These are phyloP conservation scores for Globisporangium parvum DNA, from an alignment of 352 stramenopile genomes.

Conservation along the genomic window DNA sequence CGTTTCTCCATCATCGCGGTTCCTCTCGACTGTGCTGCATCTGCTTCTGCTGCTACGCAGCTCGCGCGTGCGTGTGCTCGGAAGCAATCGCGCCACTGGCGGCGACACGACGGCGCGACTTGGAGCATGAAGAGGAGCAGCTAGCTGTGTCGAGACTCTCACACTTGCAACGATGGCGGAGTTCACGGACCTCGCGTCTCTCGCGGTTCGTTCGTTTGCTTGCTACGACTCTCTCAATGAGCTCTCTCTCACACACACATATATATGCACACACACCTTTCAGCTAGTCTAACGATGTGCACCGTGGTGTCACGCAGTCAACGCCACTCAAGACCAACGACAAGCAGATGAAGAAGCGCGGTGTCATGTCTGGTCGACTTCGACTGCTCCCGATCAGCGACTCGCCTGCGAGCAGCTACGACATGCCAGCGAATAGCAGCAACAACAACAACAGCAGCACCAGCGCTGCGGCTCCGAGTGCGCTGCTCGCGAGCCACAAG, in stretches of 20 bases:
- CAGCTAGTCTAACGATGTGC: neutral
- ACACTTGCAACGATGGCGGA: constrained; percentile 25
- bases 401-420: constrained; percentile 22
- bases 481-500: constrained; percentile 23
- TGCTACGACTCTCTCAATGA: neutral
- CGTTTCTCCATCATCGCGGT: too few species aligned
- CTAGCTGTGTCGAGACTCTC: too few species aligned
- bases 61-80: too few species aligned
- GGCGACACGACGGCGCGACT: too few species aligned
- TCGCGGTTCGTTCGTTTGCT: constrained; percentile 13
- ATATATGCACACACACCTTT: neutral
- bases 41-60: too few species aligned
- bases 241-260: neutral
- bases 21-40: too few species aligned
- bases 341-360: constrained; percentile 48
- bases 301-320: constrained; percentile 12
- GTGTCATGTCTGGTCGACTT: constrained; percentile 30
- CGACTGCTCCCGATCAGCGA: constrained; percentile 46
- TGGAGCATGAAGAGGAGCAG: constrained; percentile 6
- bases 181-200: constrained; percentile 55
- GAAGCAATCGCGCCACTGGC: too few species aligned
- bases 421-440: constrained; percentile 19
- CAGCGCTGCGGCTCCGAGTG: constrained; percentile 1
- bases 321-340: constrained; percentile 24
- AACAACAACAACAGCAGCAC: constrained; percentile 18